Base-by-base conservation (phyloP, 805 yeast genomes). In the Teunomyces pallodes region DNA sequence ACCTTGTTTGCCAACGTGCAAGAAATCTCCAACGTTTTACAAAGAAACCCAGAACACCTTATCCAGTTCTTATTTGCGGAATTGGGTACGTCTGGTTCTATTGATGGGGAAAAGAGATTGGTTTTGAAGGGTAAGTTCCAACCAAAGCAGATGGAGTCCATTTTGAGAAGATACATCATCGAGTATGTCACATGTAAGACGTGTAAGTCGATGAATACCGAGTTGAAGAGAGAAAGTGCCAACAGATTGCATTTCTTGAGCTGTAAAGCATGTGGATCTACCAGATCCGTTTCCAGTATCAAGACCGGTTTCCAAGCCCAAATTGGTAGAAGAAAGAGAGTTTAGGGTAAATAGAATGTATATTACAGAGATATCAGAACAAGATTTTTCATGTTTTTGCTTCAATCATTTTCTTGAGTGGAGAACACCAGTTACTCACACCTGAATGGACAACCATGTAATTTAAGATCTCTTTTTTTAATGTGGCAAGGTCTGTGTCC, bases 251-350 rank as follows among this genome's bases (percentile, higher is more conserved):
- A 89, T 77, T 94, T 94, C 79, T 80, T 94, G 79, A 96, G 91
- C 62, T 94, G 99, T 80, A 90, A 91, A 67, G 88, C 96, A 48
- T 94, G 99, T 81, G 99, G 99, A 58, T 88, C 96, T 43, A 84
- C 97, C 43, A 86, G 97, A 76, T 90, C 97, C 44, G 99, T 94
- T 49, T 83, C 94, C 58, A 90, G 97, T 42, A 94, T 94, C 73
- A 94, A 95, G 83, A 89, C 97, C 43, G 99, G 99, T 86, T 94
- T 89, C 96, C 97, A 91, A 79, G 99, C 99, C 60, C 92, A 88
- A 66, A 84, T 89, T 62, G 96, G 96, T 60, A 86, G 87, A 72
- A 87, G 92, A 84, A 87, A 83, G 83, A 86, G 77, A 72, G 75
- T 57, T 48, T 66, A 56, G 48, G 45, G 36, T 38, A 38, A 38